Evolutionary conservation across 2,329 filamentous ascomycete species (phyloP).

Genomic region (Dactylellina drechsleri): DNA sequence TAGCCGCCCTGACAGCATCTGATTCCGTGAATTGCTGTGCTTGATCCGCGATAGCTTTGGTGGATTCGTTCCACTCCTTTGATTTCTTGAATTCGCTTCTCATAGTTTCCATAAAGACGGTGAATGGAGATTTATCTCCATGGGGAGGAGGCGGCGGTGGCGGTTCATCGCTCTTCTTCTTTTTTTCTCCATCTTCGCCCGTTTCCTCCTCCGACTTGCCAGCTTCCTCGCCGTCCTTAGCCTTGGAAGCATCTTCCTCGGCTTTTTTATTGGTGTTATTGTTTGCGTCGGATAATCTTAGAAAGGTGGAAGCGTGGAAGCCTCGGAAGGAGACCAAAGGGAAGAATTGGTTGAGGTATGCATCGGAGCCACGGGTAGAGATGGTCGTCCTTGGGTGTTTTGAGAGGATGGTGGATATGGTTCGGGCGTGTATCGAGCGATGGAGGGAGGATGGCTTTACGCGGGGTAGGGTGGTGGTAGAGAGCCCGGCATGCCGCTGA

Average conservation of each 20-base stretch:
- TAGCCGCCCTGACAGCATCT: slow-evolving; percentile 85
- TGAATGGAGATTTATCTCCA: slow-evolving; percentile 97
- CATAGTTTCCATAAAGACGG: slow-evolving; percentile 98
- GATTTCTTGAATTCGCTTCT: slow-evolving; percentile 92
- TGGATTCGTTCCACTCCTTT: slow-evolving; percentile 99
- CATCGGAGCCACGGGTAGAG: slow-evolving; percentile 9
- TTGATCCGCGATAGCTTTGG: slow-evolving; percentile 88
- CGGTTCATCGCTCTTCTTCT: slow-evolving; percentile 69
- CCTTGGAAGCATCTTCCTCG: slow-evolving; percentile 47
- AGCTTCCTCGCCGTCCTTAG: slow-evolving; percentile 61
- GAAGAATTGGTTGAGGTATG: slow-evolving; percentile 46
- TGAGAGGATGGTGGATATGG: slow-evolving; percentile 44
- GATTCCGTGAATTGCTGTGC: slow-evolving; percentile 93
- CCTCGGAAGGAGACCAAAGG: slow-evolving; percentile 47
- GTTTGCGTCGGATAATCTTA: slow-evolving; percentile 51
- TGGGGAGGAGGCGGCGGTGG: slow-evolving; percentile 90
- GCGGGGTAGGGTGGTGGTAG: slow-evolving; percentile 9
- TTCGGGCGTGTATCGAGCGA: slow-evolving; percentile 52
- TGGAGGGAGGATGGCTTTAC: slow-evolving; percentile 30
- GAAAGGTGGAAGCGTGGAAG: slow-evolving; percentile 50
- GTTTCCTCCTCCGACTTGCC: slow-evolving; percentile 64
- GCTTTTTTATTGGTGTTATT: slow-evolving; percentile 36
- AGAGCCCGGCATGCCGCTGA: slow-evolving; percentile 39
- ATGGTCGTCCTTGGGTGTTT: slow-evolving; percentile 14
- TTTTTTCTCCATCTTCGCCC: slow-evolving; percentile 64